These are phyloP conservation scores for Acidomyces sp. DNA, from an alignment of 495 filamentous ascomycete genomes.

Conservation along the genomic window DNA sequence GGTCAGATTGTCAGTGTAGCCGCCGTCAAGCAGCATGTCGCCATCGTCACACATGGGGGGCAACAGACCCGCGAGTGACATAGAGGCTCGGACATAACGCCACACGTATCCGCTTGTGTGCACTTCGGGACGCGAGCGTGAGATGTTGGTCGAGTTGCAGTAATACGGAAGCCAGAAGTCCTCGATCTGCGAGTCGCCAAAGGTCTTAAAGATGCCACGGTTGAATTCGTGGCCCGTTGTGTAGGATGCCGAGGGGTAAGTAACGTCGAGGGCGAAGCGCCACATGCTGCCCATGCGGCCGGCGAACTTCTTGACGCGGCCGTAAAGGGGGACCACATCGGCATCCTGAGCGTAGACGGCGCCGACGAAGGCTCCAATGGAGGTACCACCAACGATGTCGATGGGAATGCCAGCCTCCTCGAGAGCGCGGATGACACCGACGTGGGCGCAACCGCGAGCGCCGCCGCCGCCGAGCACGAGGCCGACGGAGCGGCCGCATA, in stretches of 20 bases:
- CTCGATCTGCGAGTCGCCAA: constrained; percentile 91
- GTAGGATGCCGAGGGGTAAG: constrained; percentile 79
- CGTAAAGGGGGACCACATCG: constrained; percentile 93
- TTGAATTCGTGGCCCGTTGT: constrained; percentile 99
- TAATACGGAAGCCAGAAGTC: constrained; percentile 99
- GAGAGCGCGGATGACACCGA: constrained; percentile 86
- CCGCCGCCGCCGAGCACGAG: constrained; percentile 89
- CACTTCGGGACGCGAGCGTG: constrained; percentile 72
- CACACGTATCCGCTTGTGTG: constrained; percentile 93
- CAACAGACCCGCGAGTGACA: constrained; percentile 85
- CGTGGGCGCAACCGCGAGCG: constrained; percentile 77
- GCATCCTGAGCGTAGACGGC: constrained; percentile 92
- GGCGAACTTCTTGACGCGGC: constrained; percentile 89
- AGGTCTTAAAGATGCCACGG: constrained; percentile 96
- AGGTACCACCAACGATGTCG: constrained; percentile 90
- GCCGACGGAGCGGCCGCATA: constrained; percentile 90
- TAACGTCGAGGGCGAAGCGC: constrained; percentile 90
- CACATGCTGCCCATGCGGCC: constrained; percentile 95
- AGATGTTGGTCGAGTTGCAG: constrained; percentile 98
- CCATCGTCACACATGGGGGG: constrained; percentile 94
- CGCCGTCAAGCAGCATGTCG: constrained; percentile 88
- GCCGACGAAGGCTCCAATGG: constrained; percentile 95
- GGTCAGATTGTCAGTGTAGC: constrained; percentile 94
- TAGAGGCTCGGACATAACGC: constrained; percentile 89
- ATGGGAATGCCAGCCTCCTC: constrained; percentile 96